A percentile compares a stretch with the other conserved stretches of the same genome.
Conservation (phyloP, 495 filamentous ascomycete genomes). For the Aspergillus kassunensis region DNA sequence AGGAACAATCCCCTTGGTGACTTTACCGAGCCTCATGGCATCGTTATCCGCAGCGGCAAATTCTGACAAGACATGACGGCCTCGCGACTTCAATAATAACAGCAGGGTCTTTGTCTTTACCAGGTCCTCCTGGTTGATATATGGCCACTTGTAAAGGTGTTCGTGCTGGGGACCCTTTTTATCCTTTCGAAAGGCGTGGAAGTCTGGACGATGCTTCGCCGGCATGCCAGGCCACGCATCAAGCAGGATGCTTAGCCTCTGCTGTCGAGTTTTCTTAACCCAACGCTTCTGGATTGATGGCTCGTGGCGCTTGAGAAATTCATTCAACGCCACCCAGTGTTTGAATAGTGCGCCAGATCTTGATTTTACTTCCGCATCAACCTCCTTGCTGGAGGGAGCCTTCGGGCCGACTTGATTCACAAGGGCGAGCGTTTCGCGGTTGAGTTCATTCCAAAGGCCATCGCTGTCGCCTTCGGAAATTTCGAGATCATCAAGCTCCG, state of each 20-base stretch:
- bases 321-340: background rate
- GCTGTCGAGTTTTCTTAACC: constrained; percentile 41
- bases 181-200: constrained; percentile 35
- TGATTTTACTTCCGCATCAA: background rate
- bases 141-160: constrained; percentile 46
- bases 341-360: constrained; percentile 1
- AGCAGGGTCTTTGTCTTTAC: constrained; percentile 14
- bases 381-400: background rate
- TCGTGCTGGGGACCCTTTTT: constrained; percentile 11
- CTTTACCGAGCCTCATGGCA: background rate
- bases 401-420: no score
- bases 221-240: constrained; percentile 48
- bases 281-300: constrained; percentile 44
- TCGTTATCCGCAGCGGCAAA: constrained; percentile 37
- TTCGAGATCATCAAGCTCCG: no score
- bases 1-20: constrained; percentile 23
- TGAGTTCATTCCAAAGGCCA: no score
- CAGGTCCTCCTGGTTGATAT: constrained; percentile 58
- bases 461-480: no score
- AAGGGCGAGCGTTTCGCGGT: no score
- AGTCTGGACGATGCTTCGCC: constrained; percentile 46
- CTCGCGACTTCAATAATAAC: constrained; percentile 44
- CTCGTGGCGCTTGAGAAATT: constrained; percentile 34
- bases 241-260: constrained; percentile 39
- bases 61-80: constrained; percentile 35